Base-by-base conservation (phyloP, 306 rosid genomes). In the Dalbergia oliveri region DNA sequence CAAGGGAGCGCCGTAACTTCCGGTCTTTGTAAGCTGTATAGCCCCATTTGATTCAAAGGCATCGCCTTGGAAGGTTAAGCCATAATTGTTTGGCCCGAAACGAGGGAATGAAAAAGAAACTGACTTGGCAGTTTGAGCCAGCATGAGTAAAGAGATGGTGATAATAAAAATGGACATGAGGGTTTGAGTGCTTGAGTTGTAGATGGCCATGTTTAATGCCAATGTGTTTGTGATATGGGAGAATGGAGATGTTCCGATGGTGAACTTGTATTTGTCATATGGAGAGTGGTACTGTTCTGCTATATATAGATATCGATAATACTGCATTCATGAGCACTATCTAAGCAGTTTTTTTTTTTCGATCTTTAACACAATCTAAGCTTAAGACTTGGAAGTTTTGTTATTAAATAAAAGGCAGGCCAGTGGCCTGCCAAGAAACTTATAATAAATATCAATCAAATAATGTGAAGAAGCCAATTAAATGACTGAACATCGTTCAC, bases 1-100 rank as follows among this genome's bases (percentile, higher is more conserved):
- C 0, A 11, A 1, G 2, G 60, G 60, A 8, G 6, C 34, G 5
- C 57, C 64, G 41, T 65, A 37, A 37, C 7, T 16, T 69, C 10
- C 37, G 5, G 12, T 44, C 19, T 57, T 67, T 18, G 89, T 79
- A 7, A 79, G 84, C 5, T 64, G 41, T 0, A 86, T 34, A 0
- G 4, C 21, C 0, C 82, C 73, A 2, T 53, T 23, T 5, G 73
- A 47, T 0, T 12, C 4, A 56, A 16, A 64, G 62, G 82, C 73
- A 12, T 79, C 54, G 4, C 86, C 86, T 75, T 81, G 21, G 41
- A 86, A 65, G 65, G 58, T 12, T 6, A 54, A 15, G 60, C 21
- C 23, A 6, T 54, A 15, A n/a, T 23, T 54, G 60, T 16, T 6
- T 54, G 21, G 13, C 21, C 26, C 19, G 8, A 54, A 54, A 18